A percentile compares a stretch with the other conserved stretches of the same genome.
phyloP scores from a whole-genome alignment of 2,329 filamentous ascomycete species.

The Akanthomyces dipterigenus region DNA sequence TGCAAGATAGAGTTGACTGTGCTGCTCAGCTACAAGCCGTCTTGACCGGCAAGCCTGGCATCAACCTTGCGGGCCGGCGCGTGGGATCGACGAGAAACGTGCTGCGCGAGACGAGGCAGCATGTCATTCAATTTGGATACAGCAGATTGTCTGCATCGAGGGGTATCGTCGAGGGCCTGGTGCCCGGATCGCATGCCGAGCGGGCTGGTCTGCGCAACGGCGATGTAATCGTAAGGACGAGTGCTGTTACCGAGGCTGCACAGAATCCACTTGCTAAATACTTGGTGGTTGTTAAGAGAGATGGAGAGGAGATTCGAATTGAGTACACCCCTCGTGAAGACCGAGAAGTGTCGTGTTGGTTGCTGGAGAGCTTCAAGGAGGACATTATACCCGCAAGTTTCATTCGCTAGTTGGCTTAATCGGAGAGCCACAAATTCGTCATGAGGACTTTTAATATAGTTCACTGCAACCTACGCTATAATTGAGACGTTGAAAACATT shows the following conservation, averaged over 20 bases:
- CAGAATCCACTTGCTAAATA: slow-evolving; percentile 1
- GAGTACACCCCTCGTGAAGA: slow-evolving; percentile 4
- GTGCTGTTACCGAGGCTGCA: neutral
- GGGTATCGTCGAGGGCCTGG: neutral
- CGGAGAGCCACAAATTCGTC: neutral
- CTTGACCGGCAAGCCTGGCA: neutral
- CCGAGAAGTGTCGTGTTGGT: slow-evolving; percentile 6
- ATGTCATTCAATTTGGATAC: slow-evolving; percentile 1
- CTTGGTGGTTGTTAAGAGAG: slow-evolving; percentile 1
- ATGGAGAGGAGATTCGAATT: neutral
- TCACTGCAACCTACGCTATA: too few species aligned
- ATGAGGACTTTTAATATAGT: neutral
- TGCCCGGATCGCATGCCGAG: slow-evolving; percentile 3
- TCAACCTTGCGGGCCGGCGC: slow-evolving; percentile 6
- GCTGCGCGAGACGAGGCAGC: slow-evolving; percentile 10
- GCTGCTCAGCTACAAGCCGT: neutral
- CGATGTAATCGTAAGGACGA: neutral
- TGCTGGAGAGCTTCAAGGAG: slow-evolving; percentile 12
- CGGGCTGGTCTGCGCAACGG: slow-evolving; percentile 8
- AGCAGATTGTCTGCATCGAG: neutral
- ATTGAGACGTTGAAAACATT: neutral
- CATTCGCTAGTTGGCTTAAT: neutral
- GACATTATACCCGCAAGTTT: slow-evolving; percentile 9
- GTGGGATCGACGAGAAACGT: slow-evolving; percentile 7
- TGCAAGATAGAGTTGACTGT: slow-evolving; percentile 3